These are phyloP conservation scores for Helianthus annuus DNA, from an alignment of 129 eudicot species.

Conservation along the genomic window HanXRQr2.0-SUNRISE NC_035433.2:74834093-74834592, in stretches of 20 bases:
- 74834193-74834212: constrained; percentile 19
- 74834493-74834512: not conserved
- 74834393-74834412: constrained; percentile 7
- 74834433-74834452: not conserved
- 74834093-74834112: constrained; percentile 5
- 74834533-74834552: not conserved
- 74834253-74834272: constrained; percentile 30
- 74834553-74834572: not conserved
- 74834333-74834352: constrained; percentile 1
- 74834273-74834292: constrained; percentile 35
- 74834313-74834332: constrained; percentile 26
- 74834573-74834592: not conserved
- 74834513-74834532: not conserved
- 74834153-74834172: constrained; percentile 19
- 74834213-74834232: constrained; percentile 18
- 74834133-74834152: constrained; percentile 18
- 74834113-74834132: not conserved
- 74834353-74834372: not conserved
- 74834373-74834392: not conserved
- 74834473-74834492: not conserved
- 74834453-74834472: constrained; percentile 13
- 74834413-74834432: not conserved
- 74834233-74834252: constrained; percentile 19
- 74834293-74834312: constrained; percentile 25
- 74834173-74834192: constrained; percentile 23